Base-by-base conservation (phyloP, 2,329 filamentous ascomycete species). In the Penicillium palitans region DNA sequence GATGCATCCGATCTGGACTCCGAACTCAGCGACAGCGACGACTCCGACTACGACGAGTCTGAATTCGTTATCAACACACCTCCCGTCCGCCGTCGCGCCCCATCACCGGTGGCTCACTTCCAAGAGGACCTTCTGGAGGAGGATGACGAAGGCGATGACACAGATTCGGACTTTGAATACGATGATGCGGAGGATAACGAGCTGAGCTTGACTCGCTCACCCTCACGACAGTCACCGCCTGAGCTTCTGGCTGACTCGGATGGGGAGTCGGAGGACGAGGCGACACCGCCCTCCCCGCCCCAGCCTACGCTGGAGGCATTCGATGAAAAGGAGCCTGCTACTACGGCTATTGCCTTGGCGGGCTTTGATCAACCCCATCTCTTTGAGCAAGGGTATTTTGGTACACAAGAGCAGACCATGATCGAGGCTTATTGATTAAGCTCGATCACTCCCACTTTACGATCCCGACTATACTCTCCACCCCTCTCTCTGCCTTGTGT, bases 231-330 rank as follows among this genome's bases (percentile, higher is more conserved):
- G 68, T 85, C 86, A 53, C 81, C 89, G 52, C 89, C 89, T 9
- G 89, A 90, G 72, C 84, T 91, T 58, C 82, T 87, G 65, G 81
- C 85, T 62, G 89, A 91, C 71, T 84, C 83, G 61, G 88, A 88
- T 62, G 79, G 77, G 7, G 78, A 81, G 2, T 87, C 86, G 57
- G 89, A 91, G 67, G 89, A 92, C 76, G 87, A 90, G 66, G 78
- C 81, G 48, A 80, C 90, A 85, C 90, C 90, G 8, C 88, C 87
- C 21, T 90, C 88, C 60, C 88, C 88, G 39, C 84, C 85, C 47
- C 70, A 75, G 61, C 63, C 82, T 29, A 73, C 81, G 37, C 77
- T 91, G 53, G 79, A 84, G 60, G 76, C 81, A 41, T 89, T 91
- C 70, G 78, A 82, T 46, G 80, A 84, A 67, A 84, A 87, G 79